Percentiles rank a stretch among this genome's conserved stretches.
Evolutionary conservation across 2,329 filamentous ascomycete genomes (phyloP).

Genomic region (Talaromyces sp.): DNA sequence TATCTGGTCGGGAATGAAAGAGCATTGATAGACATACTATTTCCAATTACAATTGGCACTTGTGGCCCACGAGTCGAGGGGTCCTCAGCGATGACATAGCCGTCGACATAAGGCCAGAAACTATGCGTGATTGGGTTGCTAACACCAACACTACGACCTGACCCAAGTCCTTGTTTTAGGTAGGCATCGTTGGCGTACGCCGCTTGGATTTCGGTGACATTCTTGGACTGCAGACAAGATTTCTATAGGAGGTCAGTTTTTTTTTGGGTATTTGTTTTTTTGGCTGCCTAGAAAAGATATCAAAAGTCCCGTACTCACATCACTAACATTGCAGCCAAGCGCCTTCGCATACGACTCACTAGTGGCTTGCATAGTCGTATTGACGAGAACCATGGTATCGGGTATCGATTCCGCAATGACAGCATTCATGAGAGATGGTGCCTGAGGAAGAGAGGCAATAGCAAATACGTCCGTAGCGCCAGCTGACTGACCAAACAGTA

Average conservation of each 20-base stretch:
- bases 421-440: constrained; percentile 14
- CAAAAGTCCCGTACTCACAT: constrained; percentile 1
- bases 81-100: constrained; percentile 13
- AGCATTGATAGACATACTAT: constrained; percentile 13
- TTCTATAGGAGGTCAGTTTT: constrained; percentile 8
- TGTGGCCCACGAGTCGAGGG: constrained; percentile 12
- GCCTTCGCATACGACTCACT: constrained; percentile 1
- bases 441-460: constrained; percentile 11
- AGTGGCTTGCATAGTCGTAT: constrained; percentile 9
- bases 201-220: constrained; percentile 7
- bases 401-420: constrained; percentile 17
- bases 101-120: constrained; percentile 17
- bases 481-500: constrained; percentile 13
- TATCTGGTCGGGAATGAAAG: not conserved
- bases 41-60: constrained; percentile 18
- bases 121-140: not conserved
- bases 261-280: too few relatives aligned
- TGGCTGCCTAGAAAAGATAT: not conserved
- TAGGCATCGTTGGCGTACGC: constrained; percentile 8
- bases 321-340: constrained; percentile 2
- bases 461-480: constrained; percentile 8
- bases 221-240: constrained; percentile 16
- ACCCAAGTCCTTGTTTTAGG: constrained; percentile 1
- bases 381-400: constrained; percentile 1
- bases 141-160: not conserved